Evolutionary conservation across 78 protist genomes (phyloP), one percentile per base, ranked within the genome.

Genomic region (Dictyostelium citrinum): DNA sequence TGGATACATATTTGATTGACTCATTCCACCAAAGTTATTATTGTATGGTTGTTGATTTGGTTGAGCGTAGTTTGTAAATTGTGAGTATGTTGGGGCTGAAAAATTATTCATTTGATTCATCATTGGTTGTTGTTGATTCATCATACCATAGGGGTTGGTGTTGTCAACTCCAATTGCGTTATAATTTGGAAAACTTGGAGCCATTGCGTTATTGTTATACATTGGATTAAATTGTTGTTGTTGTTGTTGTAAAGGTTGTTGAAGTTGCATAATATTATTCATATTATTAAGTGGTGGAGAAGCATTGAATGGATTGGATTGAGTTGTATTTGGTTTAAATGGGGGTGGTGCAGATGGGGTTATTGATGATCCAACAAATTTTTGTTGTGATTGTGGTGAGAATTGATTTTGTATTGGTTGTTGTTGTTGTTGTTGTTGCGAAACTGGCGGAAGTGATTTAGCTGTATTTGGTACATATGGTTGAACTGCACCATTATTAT

Each of bases 141-240:
- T 72, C 24, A 72, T 29, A 11, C 81, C 81, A 75, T 75, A 75
- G 4, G 81, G 81, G 24, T 75, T 75, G 7, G 17, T 16, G 27
- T 41, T 20, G 24, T 75, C 77, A 7, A 5, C 46, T 75, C 81
- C 46, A 41, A 41, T 41, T n/a, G 81, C 81, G 41, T 75, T 75
- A 43, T 75, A 75, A n/a, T 75, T 75, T 41, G 81, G 81, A 24
- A 24, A 75, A 70, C 37, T 70, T 33, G 77, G 35, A 70, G 77
- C 72, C 37, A 64, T 64, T 64, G 33, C 72, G 24, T 75, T 75
- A 39, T 74, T 74, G 20, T 70, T 70, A 70, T 70, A 33, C 77
- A 70, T 70, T 70, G 77, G 77, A 5, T 43, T 33, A 16, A 33
- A 70, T 70, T 58, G 35, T 49, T 43, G 51, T 43, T 43, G 51